Conservation (phyloP, 192 early-diverging fungal genomes). For the Backusella sp. region DNA sequence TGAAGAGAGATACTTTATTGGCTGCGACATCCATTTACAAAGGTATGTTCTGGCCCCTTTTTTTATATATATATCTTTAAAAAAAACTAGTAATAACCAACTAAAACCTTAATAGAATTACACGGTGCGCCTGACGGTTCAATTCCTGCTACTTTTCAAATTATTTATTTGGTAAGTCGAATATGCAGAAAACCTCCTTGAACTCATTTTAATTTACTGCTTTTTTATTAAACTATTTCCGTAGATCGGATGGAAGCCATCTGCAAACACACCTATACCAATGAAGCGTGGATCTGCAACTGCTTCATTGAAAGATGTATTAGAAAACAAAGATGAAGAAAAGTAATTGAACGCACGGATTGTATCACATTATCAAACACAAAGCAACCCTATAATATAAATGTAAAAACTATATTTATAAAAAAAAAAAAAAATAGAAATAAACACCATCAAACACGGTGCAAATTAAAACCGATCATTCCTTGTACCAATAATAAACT, state of each 20-base stretch:
- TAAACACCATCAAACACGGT: not conserved
- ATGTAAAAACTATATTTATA: not conserved
- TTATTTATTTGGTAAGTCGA: conserved; percentile 55
- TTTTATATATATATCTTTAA: not conserved
- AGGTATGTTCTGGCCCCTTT: conserved; percentile 43
- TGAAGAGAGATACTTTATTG: conserved; percentile 80
- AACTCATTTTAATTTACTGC: not conserved
- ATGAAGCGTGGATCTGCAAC: conserved; percentile 76
- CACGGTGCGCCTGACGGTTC: conserved; percentile 86
- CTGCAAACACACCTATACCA: conserved; percentile 80
- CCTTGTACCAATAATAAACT: not conserved
- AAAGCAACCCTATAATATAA: not conserved
- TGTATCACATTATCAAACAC: not conserved
- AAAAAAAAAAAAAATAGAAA: not conserved
- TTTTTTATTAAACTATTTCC: conserved; percentile 11
- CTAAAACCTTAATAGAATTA: conserved; percentile 55
- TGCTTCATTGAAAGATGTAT: conserved; percentile 72
- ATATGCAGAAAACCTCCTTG: not conserved
- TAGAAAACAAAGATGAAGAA: conserved; percentile 29
- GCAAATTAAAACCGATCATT: conserved; percentile 2
- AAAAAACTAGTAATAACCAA: not conserved
- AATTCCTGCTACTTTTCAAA: conserved; percentile 93
- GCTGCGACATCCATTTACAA: conserved; percentile 88
- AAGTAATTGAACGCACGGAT: not conserved
- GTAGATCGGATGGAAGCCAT: conserved; percentile 95